phyloP scores from a whole-genome alignment of 2,329 filamentous ascomycete genomes.

The Ceratocystis huliohia region DNA sequence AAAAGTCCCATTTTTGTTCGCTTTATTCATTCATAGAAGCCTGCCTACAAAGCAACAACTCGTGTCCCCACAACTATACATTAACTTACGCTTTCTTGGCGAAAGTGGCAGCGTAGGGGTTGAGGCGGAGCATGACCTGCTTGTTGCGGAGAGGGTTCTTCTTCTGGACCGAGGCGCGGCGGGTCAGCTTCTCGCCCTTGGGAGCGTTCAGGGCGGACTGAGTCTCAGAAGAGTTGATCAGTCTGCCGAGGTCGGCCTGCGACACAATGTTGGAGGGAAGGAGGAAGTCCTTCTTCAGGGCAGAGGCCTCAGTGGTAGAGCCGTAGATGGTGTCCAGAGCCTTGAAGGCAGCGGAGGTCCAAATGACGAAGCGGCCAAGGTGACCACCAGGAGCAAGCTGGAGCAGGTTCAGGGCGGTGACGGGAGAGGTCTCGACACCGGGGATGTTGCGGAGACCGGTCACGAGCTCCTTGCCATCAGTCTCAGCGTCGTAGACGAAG shows the following conservation, averaged over 20 bases:
- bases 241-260: constrained; percentile 88
- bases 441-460: constrained; percentile 97
- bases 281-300: constrained; percentile 98
- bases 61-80: constrained; percentile 12
- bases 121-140: constrained; percentile 95
- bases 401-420: constrained; percentile 92
- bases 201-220: constrained; percentile 88
- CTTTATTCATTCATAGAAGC: constrained; percentile 21
- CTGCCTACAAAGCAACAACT: constrained; percentile 19
- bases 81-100: constrained; percentile 42
- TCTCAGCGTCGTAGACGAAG: constrained; percentile 91
- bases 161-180: constrained; percentile 89
- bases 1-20: constrained; percentile 21
- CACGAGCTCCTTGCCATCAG: constrained; percentile 88
- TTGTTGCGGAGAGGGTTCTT: constrained; percentile 99
- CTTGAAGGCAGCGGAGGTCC: constrained; percentile 94
- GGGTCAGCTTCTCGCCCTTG: constrained; percentile 80
- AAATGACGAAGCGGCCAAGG: constrained; percentile 97
- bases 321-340: constrained; percentile 96
- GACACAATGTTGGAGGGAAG: constrained; percentile 83
- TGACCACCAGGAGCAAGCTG: constrained; percentile 98
- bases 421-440: constrained; percentile 91
- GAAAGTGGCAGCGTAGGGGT: constrained; percentile 92
- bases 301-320: constrained; percentile 74
- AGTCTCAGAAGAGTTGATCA: constrained; percentile 99